phyloP scores from a whole-genome alignment of 1,284 basidiomycete genomes.

The Ustilago nuda region DNA sequence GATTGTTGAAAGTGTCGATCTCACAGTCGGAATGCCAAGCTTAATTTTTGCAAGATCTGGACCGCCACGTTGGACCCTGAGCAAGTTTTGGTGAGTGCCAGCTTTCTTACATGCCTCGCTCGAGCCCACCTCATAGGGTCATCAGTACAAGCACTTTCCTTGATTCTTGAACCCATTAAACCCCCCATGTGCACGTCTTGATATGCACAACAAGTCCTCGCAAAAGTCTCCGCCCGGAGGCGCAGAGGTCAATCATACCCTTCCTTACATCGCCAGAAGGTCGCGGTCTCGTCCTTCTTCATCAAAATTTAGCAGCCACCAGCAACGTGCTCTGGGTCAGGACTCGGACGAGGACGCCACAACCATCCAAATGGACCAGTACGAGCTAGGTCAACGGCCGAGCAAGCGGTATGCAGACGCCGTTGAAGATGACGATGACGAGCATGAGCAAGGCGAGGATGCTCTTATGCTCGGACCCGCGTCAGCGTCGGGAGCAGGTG shows the following conservation, averaged over 20 bases:
- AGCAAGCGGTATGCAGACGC: constrained; percentile 16
- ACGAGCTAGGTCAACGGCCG: constrained; percentile 23
- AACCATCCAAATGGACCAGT: constrained; percentile 39
- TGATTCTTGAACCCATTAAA: neutral
- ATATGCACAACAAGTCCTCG: constrained; percentile 32
- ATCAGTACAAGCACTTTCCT: neutral
- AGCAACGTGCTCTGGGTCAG: constrained; percentile 26
- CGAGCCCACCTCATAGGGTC: constrained; percentile 3
- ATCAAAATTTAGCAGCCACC: constrained; percentile 18
- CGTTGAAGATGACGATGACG: constrained; percentile 24
- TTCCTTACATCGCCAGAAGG: constrained; percentile 23
- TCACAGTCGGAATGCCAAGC: constrained; percentile 8
- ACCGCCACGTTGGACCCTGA: constrained; percentile 19
- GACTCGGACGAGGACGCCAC: constrained; percentile 45
- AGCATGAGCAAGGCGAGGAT: constrained; percentile 36
- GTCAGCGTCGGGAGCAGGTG: constrained; percentile 7
- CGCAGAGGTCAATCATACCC: constrained; percentile 26
- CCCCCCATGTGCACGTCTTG: constrained; percentile 16
- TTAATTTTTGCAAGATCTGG: constrained; percentile 16
- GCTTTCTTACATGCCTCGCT: neutral
- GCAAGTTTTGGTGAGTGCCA: neutral
- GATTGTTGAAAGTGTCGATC: neutral
- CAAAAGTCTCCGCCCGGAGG: constrained; percentile 44
- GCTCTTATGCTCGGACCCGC: constrained; percentile 54
- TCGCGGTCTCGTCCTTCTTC: constrained; percentile 27